phyloP scores from a whole-genome alignment of 1,284 basidiomycete species.

The Inonotus obliquus region DNA sequence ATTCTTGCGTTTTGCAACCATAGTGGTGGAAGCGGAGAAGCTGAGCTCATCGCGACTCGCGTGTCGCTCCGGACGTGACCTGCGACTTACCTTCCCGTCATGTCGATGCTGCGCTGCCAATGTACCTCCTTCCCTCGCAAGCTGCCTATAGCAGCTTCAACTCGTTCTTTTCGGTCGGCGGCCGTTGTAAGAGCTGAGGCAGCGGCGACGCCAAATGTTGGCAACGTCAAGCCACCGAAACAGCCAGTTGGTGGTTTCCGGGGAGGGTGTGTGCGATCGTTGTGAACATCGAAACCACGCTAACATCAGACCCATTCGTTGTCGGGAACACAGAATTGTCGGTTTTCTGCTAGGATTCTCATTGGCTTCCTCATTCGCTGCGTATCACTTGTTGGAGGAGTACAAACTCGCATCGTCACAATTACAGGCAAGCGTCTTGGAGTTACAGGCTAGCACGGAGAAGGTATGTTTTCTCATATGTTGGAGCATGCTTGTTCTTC shows the following conservation, averaged over 20 bases:
- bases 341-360: constrained; percentile 91
- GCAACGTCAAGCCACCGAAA: constrained; percentile 55
- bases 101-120: constrained; percentile 14
- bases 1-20: constrained; percentile 51
- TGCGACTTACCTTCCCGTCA: neutral
- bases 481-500: neutral
- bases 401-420: constrained; percentile 83
- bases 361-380: constrained; percentile 75
- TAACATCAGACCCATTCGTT: neutral
- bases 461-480: constrained; percentile 45
- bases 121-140: constrained; percentile 8
- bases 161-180: constrained; percentile 34
- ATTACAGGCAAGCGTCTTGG: constrained; percentile 82
- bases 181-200: constrained; percentile 43
- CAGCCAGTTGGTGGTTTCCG: constrained; percentile 83
- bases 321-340: constrained; percentile 54
- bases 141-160: neutral
- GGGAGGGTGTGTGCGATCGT: constrained; percentile 58
- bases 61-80: no score
- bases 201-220: constrained; percentile 44
- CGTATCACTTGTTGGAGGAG: constrained; percentile 86
- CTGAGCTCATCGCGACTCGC: neutral
- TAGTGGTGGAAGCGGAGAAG: constrained; percentile 23
- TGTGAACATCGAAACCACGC: constrained; percentile 16
- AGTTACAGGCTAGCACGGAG: constrained; percentile 78